phyloP scores from a whole-genome alignment of 2,329 filamentous ascomycete genomes.

The Cladorrhinum sp. region DNA sequence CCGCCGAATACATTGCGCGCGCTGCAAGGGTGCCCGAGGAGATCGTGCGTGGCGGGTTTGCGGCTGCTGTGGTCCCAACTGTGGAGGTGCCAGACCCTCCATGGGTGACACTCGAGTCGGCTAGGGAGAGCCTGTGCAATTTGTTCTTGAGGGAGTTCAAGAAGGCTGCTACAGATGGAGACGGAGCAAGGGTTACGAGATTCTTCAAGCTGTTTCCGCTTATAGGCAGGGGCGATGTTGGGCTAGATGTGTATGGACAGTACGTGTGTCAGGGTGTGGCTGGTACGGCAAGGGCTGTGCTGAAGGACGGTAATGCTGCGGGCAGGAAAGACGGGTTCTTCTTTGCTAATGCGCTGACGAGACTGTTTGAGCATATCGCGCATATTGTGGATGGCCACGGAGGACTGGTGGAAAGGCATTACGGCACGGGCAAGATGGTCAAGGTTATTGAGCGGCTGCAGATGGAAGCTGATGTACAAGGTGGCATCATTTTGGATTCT shows the following conservation, averaged over 20 bases:
- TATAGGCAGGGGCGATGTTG: constrained; percentile 83
- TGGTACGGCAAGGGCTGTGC: constrained; percentile 72
- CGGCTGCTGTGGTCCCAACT: constrained; percentile 87
- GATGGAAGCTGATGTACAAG: constrained; percentile 92
- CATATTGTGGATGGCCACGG: constrained; percentile 94
- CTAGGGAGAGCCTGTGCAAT: constrained; percentile 83
- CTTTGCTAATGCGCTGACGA: constrained; percentile 86
- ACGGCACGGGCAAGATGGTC: constrained; percentile 88
- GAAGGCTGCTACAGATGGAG: constrained; percentile 80
- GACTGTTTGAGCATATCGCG: constrained; percentile 94
- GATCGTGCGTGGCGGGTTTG: constrained; percentile 81
- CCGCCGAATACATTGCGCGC: constrained; percentile 81
- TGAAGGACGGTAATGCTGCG: constrained; percentile 64
- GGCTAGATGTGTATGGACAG: constrained; percentile 88
- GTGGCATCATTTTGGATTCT: constrained; percentile 90
- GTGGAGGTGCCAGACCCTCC: constrained; percentile 93
- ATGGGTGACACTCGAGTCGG: constrained; percentile 78
- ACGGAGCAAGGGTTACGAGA: constrained; percentile 83
- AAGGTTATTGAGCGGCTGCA: constrained; percentile 91
- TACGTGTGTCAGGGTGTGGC: constrained; percentile 97
- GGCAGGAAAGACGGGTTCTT: constrained; percentile 77
- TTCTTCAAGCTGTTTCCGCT: constrained; percentile 98
- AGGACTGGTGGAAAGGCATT: constrained; percentile 87
- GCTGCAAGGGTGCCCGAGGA: constrained; percentile 76
- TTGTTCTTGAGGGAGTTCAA: constrained; percentile 95